Percentiles rank a stretch among this genome's conserved stretches.
phyloP scores from a whole-genome alignment of 83 land plant species.

The Picea mariana region DNA sequence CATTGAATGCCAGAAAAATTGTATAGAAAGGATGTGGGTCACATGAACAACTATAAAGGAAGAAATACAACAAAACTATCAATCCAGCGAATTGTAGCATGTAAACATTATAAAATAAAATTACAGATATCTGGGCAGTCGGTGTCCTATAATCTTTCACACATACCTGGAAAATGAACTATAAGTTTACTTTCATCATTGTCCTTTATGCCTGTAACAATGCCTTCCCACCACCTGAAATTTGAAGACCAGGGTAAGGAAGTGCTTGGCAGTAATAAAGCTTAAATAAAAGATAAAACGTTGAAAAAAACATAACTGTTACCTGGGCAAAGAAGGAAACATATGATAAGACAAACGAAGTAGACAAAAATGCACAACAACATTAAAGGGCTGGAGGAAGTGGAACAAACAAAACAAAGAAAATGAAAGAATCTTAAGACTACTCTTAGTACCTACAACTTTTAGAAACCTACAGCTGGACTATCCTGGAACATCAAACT shows the following conservation, averaged over 20 bases:
- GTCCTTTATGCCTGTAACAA: slow-evolving; percentile 49
- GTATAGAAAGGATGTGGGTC: not conserved
- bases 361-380: too few relatives aligned
- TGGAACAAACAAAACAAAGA: too few relatives aligned
- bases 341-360: too few relatives aligned
- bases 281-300: too few relatives aligned
- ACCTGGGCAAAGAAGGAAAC: slow-evolving; percentile 3
- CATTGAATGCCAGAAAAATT: too few relatives aligned
- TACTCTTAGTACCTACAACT: too few relatives aligned
- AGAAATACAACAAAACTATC: not conserved
- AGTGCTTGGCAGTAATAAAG: too few relatives aligned
- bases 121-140: not conserved
- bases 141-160: not conserved
- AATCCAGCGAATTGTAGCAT: not conserved
- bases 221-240: slow-evolving; percentile 93
- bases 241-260: not conserved
- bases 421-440: too few relatives aligned
- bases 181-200: slow-evolving; percentile 67
- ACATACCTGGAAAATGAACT: slow-evolving; percentile 73
- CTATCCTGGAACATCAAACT: too few relatives aligned
- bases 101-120: not conserved
- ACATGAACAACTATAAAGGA: too few relatives aligned
- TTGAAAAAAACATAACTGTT: not conserved
- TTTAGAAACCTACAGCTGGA: too few relatives aligned
- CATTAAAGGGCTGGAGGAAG: too few relatives aligned